Evolutionary conservation across 2,329 filamentous ascomycete species (phyloP).

Genomic region (Pseudocercospora fijiensis): DNA sequence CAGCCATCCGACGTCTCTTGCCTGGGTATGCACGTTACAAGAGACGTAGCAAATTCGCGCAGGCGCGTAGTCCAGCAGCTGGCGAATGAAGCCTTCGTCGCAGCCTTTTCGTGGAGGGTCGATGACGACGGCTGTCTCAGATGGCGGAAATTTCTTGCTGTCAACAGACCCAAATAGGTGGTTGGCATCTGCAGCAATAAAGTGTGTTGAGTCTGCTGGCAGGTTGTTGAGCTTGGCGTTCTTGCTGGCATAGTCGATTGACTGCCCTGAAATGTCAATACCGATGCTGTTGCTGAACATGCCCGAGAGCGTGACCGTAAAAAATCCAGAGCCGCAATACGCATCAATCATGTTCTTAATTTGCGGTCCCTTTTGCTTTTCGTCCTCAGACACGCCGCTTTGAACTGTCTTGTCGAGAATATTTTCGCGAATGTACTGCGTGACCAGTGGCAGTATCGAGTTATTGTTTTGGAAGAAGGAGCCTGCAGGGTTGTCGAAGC

Average conservation of each 20-base stretch:
- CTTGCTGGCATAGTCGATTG: constrained; percentile 72
- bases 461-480: constrained; percentile 99
- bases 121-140: constrained; percentile 88
- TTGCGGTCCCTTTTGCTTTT: constrained; percentile 27
- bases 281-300: constrained; percentile 78
- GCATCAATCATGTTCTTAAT: constrained; percentile 93
- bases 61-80: constrained; percentile 76
- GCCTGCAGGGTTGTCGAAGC: constrained; percentile 87
- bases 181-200: constrained; percentile 85
- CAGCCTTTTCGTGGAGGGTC: constrained; percentile 97
- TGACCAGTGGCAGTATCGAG: constrained; percentile 86
- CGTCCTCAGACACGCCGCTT: constrained; percentile 25
- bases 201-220: constrained; percentile 65
- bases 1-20: constrained; percentile 83
- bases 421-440: constrained; percentile 77
- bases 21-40: constrained; percentile 98
- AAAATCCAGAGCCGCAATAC: constrained; percentile 95
- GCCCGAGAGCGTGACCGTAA: constrained; percentile 87
- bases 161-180: constrained; percentile 73
- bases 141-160: constrained; percentile 60
- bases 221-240: constrained; percentile 80
- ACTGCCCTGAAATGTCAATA: constrained; percentile 81
- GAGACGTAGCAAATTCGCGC: constrained; percentile 86
- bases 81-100: constrained; percentile 76
- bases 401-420: constrained; percentile 54